Evolutionary conservation across 768 basidiomycete species (phyloP), one percentile per base, ranked within the genome.

Genomic region (Auricularia heimuer): DNA sequence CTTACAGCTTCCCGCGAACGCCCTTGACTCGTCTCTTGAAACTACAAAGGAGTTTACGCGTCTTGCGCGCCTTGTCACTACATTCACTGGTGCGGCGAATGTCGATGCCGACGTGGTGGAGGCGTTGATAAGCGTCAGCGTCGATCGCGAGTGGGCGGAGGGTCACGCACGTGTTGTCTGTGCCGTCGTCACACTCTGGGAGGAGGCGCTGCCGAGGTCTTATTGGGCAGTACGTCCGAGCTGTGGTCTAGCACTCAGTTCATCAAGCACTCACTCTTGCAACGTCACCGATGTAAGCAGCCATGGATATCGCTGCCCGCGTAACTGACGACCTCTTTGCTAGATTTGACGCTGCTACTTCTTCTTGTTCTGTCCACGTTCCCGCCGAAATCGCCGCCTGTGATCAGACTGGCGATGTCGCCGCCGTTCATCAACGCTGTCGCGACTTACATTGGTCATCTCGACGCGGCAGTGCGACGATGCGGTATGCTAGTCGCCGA

Each of bases 401-500:
- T 86, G 12, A 70, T 75, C 39, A 74, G 77, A 8, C 73, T 89
- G 3, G 80, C 84, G 2, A 73, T 82, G 36, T 85, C 83, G 12
- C 77, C 85, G 3, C 65, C 77, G 1, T 88, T 98, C 71, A 81
- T 98, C 67, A 76, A 78, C 24, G 84, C 84, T 12, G 80, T 97
- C 58, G 83, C 87, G 4, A 74, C 76, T 4, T 98, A 97, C 71
- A 85, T 99, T 56, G 80, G 80, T 0, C 92, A 96, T 74, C 75
- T 86, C 4, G 92, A 96, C 63, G 75, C 79, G 1, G 80, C 85
- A 3, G 82, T 97, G 21, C 87, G 96, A 3, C 82, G 87, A 33
- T 90, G 93, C 69, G 97, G 97, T 3, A 96, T 99, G 94, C 81
- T 98, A 39, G 86, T 85, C 0, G 96, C 91, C 0, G 96, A 99